A percentile compares a stretch with the other conserved stretches of the same genome.
Evolutionary conservation across 1,284 basidiomycete genomes (phyloP).

Genomic region (Rhodotorula sp.): DNA sequence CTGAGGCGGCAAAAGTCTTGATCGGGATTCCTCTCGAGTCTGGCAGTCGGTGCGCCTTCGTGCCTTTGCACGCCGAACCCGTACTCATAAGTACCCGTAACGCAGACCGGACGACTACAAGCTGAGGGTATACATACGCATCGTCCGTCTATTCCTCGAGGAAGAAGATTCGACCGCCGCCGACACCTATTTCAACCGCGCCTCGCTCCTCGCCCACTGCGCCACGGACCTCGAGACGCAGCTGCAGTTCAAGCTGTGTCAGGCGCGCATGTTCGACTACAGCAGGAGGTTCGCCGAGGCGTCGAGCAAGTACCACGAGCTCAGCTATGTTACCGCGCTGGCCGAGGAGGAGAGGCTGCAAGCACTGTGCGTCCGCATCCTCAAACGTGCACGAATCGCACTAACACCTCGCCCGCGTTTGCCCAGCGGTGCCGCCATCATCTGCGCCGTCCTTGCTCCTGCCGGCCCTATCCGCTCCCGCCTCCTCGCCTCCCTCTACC

Average conservation of each 20-base stretch:
- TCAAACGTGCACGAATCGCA: neutral
- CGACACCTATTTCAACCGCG: conserved; percentile 93
- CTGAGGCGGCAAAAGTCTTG: conserved; percentile 81
- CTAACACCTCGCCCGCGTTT: too few species aligned
- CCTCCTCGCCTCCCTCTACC: conserved; percentile 82
- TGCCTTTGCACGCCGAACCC: too few species aligned
- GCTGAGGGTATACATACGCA: conserved; percentile 84
- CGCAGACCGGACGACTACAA: conserved; percentile 67
- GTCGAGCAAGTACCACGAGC: conserved; percentile 89
- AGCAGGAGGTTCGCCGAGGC: conserved; percentile 90
- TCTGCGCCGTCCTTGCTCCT: conserved; percentile 93
- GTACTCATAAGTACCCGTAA: neutral
- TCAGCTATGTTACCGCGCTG: conserved; percentile 59
- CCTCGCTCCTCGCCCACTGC: conserved; percentile 80
- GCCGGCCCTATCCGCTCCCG: conserved; percentile 93
- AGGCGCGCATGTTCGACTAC: conserved; percentile 88
- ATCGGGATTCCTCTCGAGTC: conserved; percentile 88
- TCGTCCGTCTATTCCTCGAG: conserved; percentile 90
- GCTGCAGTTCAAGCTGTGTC: conserved; percentile 48
- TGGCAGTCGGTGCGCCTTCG: conserved; percentile 66
- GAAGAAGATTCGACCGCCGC: conserved; percentile 91
- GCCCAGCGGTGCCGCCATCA: conserved; percentile 88
- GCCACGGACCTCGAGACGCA: conserved; percentile 71
- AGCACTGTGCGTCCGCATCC: conserved; percentile 64
- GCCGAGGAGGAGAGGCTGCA: conserved; percentile 84